Evolutionary conservation across 306 rosid species (phyloP).

Genomic region (Pyrus communis): DNA sequence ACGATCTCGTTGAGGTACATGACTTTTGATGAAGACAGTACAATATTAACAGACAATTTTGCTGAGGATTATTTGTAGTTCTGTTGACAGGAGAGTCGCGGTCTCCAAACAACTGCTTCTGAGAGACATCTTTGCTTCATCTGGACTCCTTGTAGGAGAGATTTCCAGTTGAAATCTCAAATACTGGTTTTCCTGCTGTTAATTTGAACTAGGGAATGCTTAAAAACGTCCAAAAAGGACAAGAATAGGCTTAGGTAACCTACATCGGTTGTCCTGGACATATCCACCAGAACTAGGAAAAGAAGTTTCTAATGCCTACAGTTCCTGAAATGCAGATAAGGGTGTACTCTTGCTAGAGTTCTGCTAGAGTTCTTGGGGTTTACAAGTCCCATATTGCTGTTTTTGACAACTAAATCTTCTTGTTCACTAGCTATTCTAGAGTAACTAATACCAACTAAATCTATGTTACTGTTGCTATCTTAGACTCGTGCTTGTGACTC

Average conservation of each 20-base stretch:
- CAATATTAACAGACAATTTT: not conserved
- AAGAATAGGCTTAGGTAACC: too few relatives aligned
- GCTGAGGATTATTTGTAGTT: not conserved
- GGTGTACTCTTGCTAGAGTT: not conserved
- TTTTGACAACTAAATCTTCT: not conserved
- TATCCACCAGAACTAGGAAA: too few relatives aligned
- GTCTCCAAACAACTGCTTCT: not conserved
- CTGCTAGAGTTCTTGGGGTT: not conserved
- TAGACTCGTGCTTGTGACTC: not conserved
- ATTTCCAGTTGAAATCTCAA: not conserved
- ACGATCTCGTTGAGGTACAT: too few relatives aligned
- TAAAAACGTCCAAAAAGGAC: too few relatives aligned
- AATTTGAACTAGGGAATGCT: not conserved
- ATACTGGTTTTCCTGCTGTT: not conserved
- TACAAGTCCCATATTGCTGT: not conserved
- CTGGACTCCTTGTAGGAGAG: not conserved
- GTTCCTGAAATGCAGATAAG: not conserved
- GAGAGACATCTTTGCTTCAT: not conserved
- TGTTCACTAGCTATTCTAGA: not conserved
- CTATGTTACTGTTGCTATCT: not conserved
- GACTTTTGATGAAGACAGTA: too few relatives aligned
- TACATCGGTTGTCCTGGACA: too few relatives aligned
- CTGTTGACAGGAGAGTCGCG: constrained; percentile 9
- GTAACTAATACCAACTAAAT: not conserved
- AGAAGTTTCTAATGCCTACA: too few relatives aligned